Percentiles rank a stretch among this genome's conserved stretches.
phyloP scores from a whole-genome alignment of 1,139 yeast genomes.

The Debaryomycetaceae sp. region DNA sequence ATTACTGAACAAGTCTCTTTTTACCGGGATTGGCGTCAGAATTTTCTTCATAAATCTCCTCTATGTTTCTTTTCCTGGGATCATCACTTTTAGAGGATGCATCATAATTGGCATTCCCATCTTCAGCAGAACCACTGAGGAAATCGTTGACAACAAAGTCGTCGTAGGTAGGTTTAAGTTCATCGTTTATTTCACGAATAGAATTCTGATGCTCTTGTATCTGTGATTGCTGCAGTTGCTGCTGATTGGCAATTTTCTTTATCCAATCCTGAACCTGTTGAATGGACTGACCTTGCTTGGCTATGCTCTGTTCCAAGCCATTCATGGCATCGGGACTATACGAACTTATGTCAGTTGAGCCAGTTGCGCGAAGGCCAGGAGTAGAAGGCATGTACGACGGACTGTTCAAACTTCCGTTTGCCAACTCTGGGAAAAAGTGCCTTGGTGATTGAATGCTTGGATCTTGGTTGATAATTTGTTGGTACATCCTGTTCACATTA shows the following conservation, averaged over 20 bases:
- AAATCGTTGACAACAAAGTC: constrained; percentile 42
- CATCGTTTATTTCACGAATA: constrained; percentile 1
- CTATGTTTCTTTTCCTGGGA: constrained; percentile 13
- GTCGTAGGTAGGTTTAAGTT: constrained; percentile 18
- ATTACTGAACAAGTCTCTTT: background rate
- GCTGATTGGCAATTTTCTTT: constrained; percentile 40
- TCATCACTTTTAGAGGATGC: background rate
- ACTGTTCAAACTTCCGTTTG: constrained; percentile 13
- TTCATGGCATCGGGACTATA: constrained; percentile 20
- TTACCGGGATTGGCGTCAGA: constrained; percentile 4
- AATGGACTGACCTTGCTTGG: constrained; percentile 52
- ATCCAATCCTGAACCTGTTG: constrained; percentile 62
- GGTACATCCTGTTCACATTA: constrained; percentile 28
- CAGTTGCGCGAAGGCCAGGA: constrained; percentile 4
- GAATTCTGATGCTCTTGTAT: constrained; percentile 14
- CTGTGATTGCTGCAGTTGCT: constrained; percentile 31
- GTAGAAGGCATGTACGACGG: constrained; percentile 9
- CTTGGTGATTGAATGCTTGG: constrained; percentile 23
- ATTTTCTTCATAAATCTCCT: constrained; percentile 18
- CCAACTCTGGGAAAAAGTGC: constrained; percentile 31
- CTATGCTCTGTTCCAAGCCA: constrained; percentile 43
- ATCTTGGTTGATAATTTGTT: constrained; percentile 29
- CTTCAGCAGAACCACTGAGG: constrained; percentile 11
- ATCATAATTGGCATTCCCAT: background rate
- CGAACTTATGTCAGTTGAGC: constrained; percentile 3